Base-by-base conservation (phyloP, 75 land plant genomes). In the Adiantum capillusveneris region DNA sequence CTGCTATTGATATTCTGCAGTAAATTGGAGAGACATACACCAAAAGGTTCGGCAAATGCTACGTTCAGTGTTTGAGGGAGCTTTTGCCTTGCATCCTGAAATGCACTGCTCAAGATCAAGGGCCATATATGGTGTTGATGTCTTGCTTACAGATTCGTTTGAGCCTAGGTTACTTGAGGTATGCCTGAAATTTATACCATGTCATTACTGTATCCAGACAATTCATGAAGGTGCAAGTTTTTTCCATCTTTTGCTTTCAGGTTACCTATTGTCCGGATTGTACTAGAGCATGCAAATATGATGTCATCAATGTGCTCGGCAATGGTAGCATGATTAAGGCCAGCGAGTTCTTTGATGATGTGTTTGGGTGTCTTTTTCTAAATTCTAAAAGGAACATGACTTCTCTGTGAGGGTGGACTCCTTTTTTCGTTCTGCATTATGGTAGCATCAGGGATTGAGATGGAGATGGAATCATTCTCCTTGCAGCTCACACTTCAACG, bases 241-340 rank as follows among this genome's bases (percentile, higher is more conserved):
- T 27, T 11, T 57, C 27, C 29, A 43, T 52, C 11, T 44, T 41
- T 31, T 13, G 29, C 39, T 17, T 75, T 48, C 78, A 93, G 98
- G 90, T 93, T 5, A 93, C 98, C 1, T 93, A 93, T 59, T 93
- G 98, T 58, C 98, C 98, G 17, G 98, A 93, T 56, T 93, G 95
- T 56, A 67, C 64, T 0, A 83, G 98, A 75, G 98, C 96, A 27
- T 93, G 95, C 81, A 93, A 85, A 58, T 93, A 89, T 66, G 96
- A 93, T 65, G 81, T 75, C 1, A 63, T 69, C 61, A 69, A 79
- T 24, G 53, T 89, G 0, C 55, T 83, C 1, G 76, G 76, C 41
- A 77, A 69, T 5, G 75, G 77, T 28, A 80, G 61, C 63, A 44
- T 70, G 14, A 46, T 88, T 11, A 75, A 60, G 66, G 87, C 79